Evolutionary conservation across 129 eudicot species (phyloP).

Genomic region (Heracleum sosnowskyi): DNA sequence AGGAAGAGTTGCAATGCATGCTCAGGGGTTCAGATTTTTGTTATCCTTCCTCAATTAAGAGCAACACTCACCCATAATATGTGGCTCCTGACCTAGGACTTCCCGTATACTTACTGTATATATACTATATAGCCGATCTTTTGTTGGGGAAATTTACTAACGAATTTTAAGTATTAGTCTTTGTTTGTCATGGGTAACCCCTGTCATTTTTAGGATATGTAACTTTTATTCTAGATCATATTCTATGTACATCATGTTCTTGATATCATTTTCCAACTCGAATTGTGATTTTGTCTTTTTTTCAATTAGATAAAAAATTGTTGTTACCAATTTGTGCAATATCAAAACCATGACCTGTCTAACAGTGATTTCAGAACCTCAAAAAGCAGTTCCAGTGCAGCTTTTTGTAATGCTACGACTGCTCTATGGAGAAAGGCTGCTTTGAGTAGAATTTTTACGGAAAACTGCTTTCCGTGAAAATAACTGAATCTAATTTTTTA

Average conservation of each 20-base stretch:
- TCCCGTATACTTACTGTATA: not conserved
- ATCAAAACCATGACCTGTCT: not conserved
- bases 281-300: not conserved
- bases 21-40: constrained; percentile 16
- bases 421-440: not conserved
- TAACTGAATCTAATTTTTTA: too few relatives aligned
- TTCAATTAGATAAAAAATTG: not conserved
- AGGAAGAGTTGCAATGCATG: constrained; percentile 85
- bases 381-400: not conserved
- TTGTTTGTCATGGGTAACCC: not conserved
- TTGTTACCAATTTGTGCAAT: not conserved
- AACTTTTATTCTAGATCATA: not conserved
- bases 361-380: not conserved
- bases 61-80: not conserved
- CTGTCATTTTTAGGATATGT: not conserved
- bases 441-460: not conserved
- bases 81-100: not conserved
- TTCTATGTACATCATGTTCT: not conserved
- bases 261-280: not conserved
- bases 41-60: not conserved
- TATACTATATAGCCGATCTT: not conserved
- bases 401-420: not conserved
- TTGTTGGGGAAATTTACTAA: not conserved
- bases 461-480: not conserved
- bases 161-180: not conserved